Percentiles rank a stretch among this genome's conserved stretches.
Evolutionary conservation across 1,139 yeast species (phyloP).

Genomic region (Sugiyamaella castrensis): DNA sequence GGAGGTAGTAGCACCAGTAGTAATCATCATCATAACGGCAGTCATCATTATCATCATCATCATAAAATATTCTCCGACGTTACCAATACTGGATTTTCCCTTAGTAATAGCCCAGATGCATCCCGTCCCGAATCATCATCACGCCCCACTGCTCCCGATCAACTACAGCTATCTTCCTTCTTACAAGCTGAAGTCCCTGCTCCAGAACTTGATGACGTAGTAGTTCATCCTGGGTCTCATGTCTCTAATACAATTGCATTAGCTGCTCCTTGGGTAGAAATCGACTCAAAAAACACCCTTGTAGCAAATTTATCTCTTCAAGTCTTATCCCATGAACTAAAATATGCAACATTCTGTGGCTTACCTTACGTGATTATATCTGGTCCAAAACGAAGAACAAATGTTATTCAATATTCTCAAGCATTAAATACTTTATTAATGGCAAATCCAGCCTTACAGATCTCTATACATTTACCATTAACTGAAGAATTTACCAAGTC

Average conservation of each 20-base stretch:
- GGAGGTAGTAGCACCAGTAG: not conserved
- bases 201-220: slow-evolving; percentile 30
- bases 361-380: slow-evolving; percentile 50
- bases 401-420: slow-evolving; percentile 49
- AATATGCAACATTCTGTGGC: slow-evolving; percentile 59
- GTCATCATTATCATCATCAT: slow-evolving; percentile 3
- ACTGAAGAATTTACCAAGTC: slow-evolving; percentile 40
- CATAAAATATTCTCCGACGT: slow-evolving; percentile 9
- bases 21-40: not conserved
- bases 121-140: slow-evolving; percentile 5
- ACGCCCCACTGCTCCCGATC: not conserved
- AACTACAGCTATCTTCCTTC: not conserved
- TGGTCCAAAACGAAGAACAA: slow-evolving; percentile 57
- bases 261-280: slow-evolving; percentile 61
- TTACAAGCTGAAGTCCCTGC: slow-evolving; percentile 9
- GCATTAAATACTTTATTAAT: slow-evolving; percentile 37
- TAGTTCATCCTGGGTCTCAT: slow-evolving; percentile 40
- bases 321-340: slow-evolving; percentile 53
- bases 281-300: slow-evolving; percentile 49
- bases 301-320: slow-evolving; percentile 53
- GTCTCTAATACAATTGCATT: slow-evolving; percentile 47
- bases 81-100: not conserved
- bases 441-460: slow-evolving; percentile 34
- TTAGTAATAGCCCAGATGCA: slow-evolving; percentile 5
- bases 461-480: slow-evolving; percentile 44